A percentile compares a stretch with the other conserved stretches of the same genome.
phyloP scores from a whole-genome alignment of 257 asterid genomes.

The Lycium barbarum region DNA sequence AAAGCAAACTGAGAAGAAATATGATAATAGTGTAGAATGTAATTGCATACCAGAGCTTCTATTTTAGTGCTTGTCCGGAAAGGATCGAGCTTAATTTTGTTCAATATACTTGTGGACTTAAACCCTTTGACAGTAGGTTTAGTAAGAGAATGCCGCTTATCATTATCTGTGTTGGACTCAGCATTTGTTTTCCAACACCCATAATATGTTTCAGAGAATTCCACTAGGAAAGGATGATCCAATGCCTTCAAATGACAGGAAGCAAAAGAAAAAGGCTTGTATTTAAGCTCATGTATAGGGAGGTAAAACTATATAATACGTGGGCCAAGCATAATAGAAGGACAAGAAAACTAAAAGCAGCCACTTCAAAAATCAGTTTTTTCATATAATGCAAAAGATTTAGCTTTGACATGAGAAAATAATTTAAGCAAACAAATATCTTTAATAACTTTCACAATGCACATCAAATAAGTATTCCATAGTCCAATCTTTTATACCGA shows the following conservation, averaged over 20 bases:
- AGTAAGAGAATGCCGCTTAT: slow-evolving; percentile 47
- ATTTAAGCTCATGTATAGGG: neutral
- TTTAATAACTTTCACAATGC: neutral
- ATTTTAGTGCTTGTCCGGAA: slow-evolving; percentile 89
- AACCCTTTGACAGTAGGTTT: slow-evolving; percentile 71
- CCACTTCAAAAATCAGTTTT: neutral
- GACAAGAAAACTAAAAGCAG: neutral
- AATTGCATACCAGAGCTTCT: slow-evolving; percentile 81
- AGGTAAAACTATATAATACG: too few species aligned
- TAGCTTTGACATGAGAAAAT: neutral
- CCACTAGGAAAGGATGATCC: slow-evolving; percentile 85
- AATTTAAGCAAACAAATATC: neutral
- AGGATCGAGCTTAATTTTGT: slow-evolving; percentile 62
- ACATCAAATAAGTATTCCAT: neutral
- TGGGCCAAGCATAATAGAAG: neutral
- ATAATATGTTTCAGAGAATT: slow-evolving; percentile 55
- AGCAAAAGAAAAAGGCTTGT: neutral
- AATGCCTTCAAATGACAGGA: slow-evolving; percentile 62
- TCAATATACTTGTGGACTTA: slow-evolving; percentile 74
- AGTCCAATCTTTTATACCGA: neutral
- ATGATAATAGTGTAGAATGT: neutral
- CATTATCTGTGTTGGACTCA: slow-evolving; percentile 36
- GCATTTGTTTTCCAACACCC: slow-evolving; percentile 53
- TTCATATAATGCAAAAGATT: neutral
- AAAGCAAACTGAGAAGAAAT: neutral